Base-by-base conservation (phyloP, 441 rosid genomes). In the Melastoma candidum region DNA sequence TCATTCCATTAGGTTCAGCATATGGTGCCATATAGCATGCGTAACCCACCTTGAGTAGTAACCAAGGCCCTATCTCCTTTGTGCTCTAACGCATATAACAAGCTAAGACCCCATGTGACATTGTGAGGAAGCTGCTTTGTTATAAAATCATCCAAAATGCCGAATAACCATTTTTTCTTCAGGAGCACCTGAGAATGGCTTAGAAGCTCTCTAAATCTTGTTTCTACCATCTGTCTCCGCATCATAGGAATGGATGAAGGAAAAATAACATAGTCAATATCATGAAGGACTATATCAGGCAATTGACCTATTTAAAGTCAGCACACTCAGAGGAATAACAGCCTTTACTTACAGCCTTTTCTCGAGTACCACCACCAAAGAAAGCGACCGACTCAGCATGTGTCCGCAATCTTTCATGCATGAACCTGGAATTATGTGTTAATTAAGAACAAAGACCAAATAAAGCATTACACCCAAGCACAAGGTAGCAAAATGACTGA, bases 361-460 rank as follows among this genome's bases (percentile, higher is more conserved):
- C 99, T 67, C 99, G 81, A 60, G 92, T 82, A 66, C 99, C 99
- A 57, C 99, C 99, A 63, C 99, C 99, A 76, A 95, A 95, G 81
- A 95, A 95, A 56, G 99, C 98, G 62, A 95, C 80, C 55, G 98
- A 95, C 68, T 95, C 99, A 17, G 98, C 99, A 82, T 95, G 99
- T 10, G 90, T 78, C 50, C 90, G 78, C 69, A 95, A 67, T 65
- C 99, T 83, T 77, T 95, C 99, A 68, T 90, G 99, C 98, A 90
- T 90, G 82, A 95, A 95, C 85, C 99, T 95, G 60, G 41, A 32
- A 4, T 32, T 32, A 29, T 4, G 8, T 8, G 41, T 32, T 32
- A 32, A 32, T 32, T 32, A 32, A 32, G 1, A 32, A 32, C 41
- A 32, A 32, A 6, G 41, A 8, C 8, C 41, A 32, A 32, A 32